Evolutionary conservation across 192 early-diverging fungal genomes (phyloP), one percentile per base, ranked within the genome.

Genomic region (Cetraspora pellucida): DNA sequence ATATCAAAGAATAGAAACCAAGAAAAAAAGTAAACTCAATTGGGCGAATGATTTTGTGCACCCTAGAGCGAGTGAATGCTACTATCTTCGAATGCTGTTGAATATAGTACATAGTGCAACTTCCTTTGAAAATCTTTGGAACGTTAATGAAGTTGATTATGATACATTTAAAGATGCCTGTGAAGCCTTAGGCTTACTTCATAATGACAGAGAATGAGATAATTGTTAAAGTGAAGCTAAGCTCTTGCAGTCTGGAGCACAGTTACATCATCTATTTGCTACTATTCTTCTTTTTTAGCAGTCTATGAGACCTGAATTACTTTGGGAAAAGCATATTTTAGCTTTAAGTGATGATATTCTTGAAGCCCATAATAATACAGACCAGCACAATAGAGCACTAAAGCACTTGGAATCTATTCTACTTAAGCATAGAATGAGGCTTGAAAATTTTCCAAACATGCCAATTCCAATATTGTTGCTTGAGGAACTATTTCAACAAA

Each of bases 101-200:
- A 63, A 58, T 23, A 55, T 23, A 45, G 77, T 81, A n/a, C n/a
- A 37, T 54, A 37, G 54, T 58, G 61, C 81, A 31, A 75, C 23
- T 23, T 78, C 74, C 0, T 81, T 37, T 37, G 5, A 37, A 37
- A 5, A 37, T 37, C 31, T 37, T 37, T 37, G n/a, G 31, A 37
- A 3, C 8, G 68, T 82, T 27, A 17, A 72, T 25, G 47, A 52
- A 19, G 19, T 43, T 10, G 1, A 30, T 2, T 61, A 81, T 30
- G 8, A 43, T 10, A 75, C 72, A 3, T 82, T 79, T 45, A 78
- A 82, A 54, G 63, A 11, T 3, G 81, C 81, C 5, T 81, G 81
- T 58, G 21, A 3, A 17, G 66, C 77, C n/a, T 72, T 54, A 61
- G 81, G 81, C 5, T 73, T 81, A 0, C 64, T 81, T 1, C 37